phyloP scores from a whole-genome alignment of 495 filamentous ascomycete genomes.

The Chaetomidium leptoderma region DNA sequence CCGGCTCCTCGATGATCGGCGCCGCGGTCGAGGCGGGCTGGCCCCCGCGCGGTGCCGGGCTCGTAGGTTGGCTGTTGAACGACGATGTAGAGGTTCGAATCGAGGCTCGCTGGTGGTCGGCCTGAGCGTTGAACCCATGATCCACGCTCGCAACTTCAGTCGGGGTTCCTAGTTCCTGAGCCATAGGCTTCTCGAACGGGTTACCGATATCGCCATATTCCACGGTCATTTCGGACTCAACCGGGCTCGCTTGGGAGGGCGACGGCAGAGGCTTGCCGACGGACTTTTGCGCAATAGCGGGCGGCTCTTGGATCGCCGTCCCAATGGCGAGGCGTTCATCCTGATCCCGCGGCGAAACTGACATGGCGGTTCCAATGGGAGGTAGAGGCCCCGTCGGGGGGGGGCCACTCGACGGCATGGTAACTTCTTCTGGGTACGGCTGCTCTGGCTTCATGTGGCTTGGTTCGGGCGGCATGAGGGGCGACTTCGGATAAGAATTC shows the following conservation, averaged over 20 bases:
- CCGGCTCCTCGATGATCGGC: slow-evolving; percentile 29
- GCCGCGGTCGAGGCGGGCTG: slow-evolving; percentile 5
- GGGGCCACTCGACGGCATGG: slow-evolving; percentile 8
- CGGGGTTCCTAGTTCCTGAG: slow-evolving; percentile 18
- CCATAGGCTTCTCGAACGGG: slow-evolving; percentile 20
- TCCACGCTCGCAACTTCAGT: slow-evolving; percentile 18
- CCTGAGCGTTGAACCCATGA: slow-evolving; percentile 20
- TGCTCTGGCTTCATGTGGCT: slow-evolving; percentile 19
- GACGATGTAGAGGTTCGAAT: slow-evolving; percentile 22
- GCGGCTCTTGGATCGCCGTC: slow-evolving; percentile 36
- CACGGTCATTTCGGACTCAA: slow-evolving; percentile 27
- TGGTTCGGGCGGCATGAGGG: slow-evolving; percentile 23
- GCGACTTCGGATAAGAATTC: slow-evolving; percentile 26
- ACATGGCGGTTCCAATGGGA: slow-evolving; percentile 11
- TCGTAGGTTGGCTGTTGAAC: slow-evolving; percentile 10
- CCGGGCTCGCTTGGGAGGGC: slow-evolving; percentile 22
- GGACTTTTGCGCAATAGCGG: slow-evolving; percentile 30
- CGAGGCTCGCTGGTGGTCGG: slow-evolving; percentile 21
- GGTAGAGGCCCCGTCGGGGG: slow-evolving; percentile 12
- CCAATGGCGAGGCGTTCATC: slow-evolving; percentile 27
- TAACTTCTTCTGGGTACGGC: slow-evolving; percentile 5
- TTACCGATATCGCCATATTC: slow-evolving; percentile 19
- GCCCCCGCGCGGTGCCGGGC: slow-evolving; percentile 10
- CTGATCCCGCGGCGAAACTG: not conserved
- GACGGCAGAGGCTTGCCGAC: slow-evolving; percentile 25